These are phyloP conservation scores for Pythium sukuiense DNA, from an alignment of 352 stramenopile species.

Conservation along the genomic window DNA sequence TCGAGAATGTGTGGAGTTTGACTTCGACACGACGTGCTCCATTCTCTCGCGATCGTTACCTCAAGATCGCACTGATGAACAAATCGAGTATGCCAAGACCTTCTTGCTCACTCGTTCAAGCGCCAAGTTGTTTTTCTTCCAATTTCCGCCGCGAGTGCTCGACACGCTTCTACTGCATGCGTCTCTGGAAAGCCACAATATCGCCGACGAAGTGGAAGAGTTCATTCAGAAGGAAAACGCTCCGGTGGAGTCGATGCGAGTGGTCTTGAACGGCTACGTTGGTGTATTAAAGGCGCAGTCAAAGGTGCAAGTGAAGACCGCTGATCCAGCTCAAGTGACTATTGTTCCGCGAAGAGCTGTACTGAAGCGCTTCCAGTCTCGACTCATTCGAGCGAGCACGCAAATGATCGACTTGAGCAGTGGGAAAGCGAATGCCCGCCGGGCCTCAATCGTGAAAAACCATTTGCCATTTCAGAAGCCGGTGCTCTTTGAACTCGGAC, in stretches of 20 bases:
- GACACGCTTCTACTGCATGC: slow-evolving; percentile 36
- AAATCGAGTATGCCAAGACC: slow-evolving; percentile 34
- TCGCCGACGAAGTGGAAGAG: slow-evolving; percentile 26
- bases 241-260: slow-evolving; percentile 27
- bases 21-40: slow-evolving; percentile 17
- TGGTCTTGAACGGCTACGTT: slow-evolving; percentile 49
- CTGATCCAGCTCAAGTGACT: background rate
- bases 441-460: slow-evolving; percentile 12
- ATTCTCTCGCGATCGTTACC: slow-evolving; percentile 34
- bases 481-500: background rate
- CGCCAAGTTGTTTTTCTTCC: slow-evolving; percentile 42
- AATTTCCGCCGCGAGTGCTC: slow-evolving; percentile 35
- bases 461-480: background rate
- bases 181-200: slow-evolving; percentile 30
- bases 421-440: slow-evolving; percentile 14
- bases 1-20: slow-evolving; percentile 32
- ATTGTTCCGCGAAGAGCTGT: slow-evolving; percentile 22
- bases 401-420: slow-evolving; percentile 16
- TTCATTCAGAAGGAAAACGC: slow-evolving; percentile 46
- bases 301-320: background rate
- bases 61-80: slow-evolving; percentile 48
- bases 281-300: slow-evolving; percentile 39
- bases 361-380: slow-evolving; percentile 34
- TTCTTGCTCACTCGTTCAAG: slow-evolving; percentile 33
- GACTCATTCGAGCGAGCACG: slow-evolving; percentile 33